Percentiles rank a stretch among this genome's conserved stretches.
Evolutionary conservation across 2,329 filamentous ascomycete genomes (phyloP).

Genomic region (Neofusicoccum ribis): DNA sequence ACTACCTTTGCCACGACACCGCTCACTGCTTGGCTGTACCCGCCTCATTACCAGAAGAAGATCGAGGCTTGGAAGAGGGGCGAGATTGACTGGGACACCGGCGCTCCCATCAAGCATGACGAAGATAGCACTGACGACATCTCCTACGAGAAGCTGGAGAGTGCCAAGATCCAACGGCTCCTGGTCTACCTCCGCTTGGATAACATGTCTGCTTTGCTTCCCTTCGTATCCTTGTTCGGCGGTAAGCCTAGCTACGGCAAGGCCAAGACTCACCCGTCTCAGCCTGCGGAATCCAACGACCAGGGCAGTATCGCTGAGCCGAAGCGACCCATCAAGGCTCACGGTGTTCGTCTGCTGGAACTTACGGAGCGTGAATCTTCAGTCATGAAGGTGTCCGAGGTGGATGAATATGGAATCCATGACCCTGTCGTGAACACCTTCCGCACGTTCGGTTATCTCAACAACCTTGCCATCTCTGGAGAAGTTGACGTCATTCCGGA

Average conservation of each 20-base stretch:
- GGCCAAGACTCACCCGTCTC: conserved; percentile 39
- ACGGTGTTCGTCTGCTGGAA: conserved; percentile 82
- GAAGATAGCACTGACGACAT: conserved; percentile 35
- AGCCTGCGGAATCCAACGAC: conserved; percentile 13
- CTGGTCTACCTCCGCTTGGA: conserved; percentile 83
- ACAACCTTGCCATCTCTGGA: conserved; percentile 80
- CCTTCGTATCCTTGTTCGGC: conserved; percentile 78
- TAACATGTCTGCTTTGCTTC: conserved; percentile 78
- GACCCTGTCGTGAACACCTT: conserved; percentile 93
- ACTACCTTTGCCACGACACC: conserved; percentile 85
- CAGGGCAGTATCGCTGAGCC: conserved; percentile 18
- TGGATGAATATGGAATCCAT: conserved; percentile 62
- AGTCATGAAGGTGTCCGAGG: conserved; percentile 89
- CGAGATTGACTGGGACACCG: conserved; percentile 86
- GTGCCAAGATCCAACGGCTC: conserved; percentile 60
- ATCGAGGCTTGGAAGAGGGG: conserved; percentile 74
- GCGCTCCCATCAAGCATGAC: conserved; percentile 44
- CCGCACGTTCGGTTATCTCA: conserved; percentile 80
- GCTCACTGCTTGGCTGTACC: conserved; percentile 71
- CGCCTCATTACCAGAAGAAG: conserved; percentile 73
- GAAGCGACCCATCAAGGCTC: conserved; percentile 65
- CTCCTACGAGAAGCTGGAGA: conserved; percentile 52
- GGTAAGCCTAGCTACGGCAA: conserved; percentile 46
- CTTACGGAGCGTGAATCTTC: conserved; percentile 91
- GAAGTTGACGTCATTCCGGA: conserved; percentile 79